These are phyloP conservation scores for Neltuma alba DNA, from an alignment of 306 rosid species.

Conservation along the genomic window DNA sequence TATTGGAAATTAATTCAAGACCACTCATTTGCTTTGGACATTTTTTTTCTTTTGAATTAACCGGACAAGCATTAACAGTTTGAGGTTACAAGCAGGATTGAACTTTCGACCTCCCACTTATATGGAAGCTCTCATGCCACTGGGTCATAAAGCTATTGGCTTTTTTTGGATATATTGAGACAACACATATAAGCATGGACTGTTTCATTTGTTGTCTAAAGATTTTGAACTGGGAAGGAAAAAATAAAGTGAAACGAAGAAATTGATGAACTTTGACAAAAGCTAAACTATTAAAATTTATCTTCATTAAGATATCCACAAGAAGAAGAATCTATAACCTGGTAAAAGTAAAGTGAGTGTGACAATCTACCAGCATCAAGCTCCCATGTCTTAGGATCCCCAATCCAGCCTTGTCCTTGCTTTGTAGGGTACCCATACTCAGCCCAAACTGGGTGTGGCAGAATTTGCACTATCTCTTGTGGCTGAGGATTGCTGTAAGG, in stretches of 20 bases:
- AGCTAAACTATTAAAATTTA: neutral
- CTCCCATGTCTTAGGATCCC: slow-evolving; percentile 59
- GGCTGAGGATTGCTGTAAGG: slow-evolving; percentile 63
- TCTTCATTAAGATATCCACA: neutral
- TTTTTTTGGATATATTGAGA: neutral
- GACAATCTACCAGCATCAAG: slow-evolving; percentile 69
- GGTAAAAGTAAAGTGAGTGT: slow-evolving; percentile 55
- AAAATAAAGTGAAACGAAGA: neutral
- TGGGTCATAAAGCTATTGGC: too few species aligned
- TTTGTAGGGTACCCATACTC: slow-evolving; percentile 60
- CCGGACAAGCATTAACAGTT: too few species aligned
- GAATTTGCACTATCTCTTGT: slow-evolving; percentile 59
- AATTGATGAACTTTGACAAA: neutral
- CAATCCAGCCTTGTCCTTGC: slow-evolving; percentile 63
- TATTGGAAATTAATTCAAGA: neutral
- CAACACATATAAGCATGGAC: neutral
- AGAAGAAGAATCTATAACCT: slow-evolving; percentile 40
- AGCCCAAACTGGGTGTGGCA: slow-evolving; percentile 62
- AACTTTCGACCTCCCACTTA: too few species aligned
- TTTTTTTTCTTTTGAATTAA: too few species aligned
- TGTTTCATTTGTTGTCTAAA: neutral
- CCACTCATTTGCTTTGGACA: neutral
- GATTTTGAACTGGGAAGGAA: slow-evolving; percentile 15
- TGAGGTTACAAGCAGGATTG: too few species aligned
- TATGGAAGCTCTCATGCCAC: too few species aligned